These are phyloP conservation scores for Saturnispora sanitii DNA, from an alignment of 805 yeast species.

Conservation along the genomic window DNA sequence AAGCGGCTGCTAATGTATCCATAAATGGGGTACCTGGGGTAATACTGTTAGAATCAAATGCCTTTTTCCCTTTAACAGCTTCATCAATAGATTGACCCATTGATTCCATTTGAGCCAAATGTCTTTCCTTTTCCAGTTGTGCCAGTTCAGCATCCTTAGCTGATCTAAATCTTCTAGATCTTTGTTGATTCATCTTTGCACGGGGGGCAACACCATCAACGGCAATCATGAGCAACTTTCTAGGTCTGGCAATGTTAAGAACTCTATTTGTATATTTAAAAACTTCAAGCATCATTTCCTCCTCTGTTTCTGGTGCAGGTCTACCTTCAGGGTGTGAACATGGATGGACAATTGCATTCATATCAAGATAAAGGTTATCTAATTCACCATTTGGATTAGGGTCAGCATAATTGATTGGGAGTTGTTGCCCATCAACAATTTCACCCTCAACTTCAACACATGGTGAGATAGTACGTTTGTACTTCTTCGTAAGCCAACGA, in stretches of 20 bases:
- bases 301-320: slow-evolving; percentile 94
- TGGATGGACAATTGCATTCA: slow-evolving; percentile 99
- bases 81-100: slow-evolving; percentile 72
- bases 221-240: slow-evolving; percentile 87
- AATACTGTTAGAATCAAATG: slow-evolving; percentile 94
- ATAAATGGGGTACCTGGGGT: slow-evolving; percentile 99
- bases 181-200: slow-evolving; percentile 95
- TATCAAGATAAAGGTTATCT: slow-evolving; percentile 87
- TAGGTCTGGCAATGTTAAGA: slow-evolving; percentile 85
- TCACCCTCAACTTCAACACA: slow-evolving; percentile 67
- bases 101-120: slow-evolving; percentile 46
- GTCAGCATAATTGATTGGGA: slow-evolving; percentile 57
- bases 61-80: slow-evolving; percentile 58
- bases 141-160: slow-evolving; percentile 84
- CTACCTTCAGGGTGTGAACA: slow-evolving; percentile 97
- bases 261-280: slow-evolving; percentile 91
- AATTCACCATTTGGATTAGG: slow-evolving; percentile 94
- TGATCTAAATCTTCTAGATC: slow-evolving; percentile 85
- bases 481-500: slow-evolving; percentile 89
- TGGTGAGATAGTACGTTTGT: slow-evolving; percentile 89
- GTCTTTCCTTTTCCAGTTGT: slow-evolving; percentile 57
- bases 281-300: slow-evolving; percentile 90
- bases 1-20: slow-evolving; percentile 75
- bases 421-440: slow-evolving; percentile 47
- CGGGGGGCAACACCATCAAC: slow-evolving; percentile 99